A percentile compares a stretch with the other conserved stretches of the same genome.
phyloP scores from a whole-genome alignment of 139 green algal species.

The Zygnema circumcarinatum region DNA sequence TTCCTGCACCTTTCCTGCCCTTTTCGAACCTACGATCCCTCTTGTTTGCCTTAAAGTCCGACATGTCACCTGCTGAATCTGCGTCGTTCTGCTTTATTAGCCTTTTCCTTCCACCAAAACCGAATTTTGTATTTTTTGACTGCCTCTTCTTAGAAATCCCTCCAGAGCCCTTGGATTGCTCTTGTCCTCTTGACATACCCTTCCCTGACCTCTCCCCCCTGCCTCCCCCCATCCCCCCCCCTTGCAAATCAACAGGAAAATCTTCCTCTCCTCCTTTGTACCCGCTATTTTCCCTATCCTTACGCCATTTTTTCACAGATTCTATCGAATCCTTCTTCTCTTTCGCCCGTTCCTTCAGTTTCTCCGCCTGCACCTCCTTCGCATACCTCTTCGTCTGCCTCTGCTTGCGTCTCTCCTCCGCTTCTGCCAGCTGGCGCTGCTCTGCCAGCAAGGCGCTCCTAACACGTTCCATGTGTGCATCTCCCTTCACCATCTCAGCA shows the following conservation, averaged over 20 bases:
- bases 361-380: conserved; percentile 90
- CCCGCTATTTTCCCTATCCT: conserved; percentile 68
- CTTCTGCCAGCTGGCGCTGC: conserved; percentile 47
- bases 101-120: conserved; percentile 24
- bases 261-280: conserved; percentile 42
- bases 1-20: background rate
- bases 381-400: conserved; percentile 87
- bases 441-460: conserved; percentile 53
- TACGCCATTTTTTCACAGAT: conserved; percentile 82
- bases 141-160: background rate
- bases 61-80: conserved; percentile 9
- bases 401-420: conserved; percentile 77
- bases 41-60: background rate
- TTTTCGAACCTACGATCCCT: background rate
- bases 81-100: conserved; percentile 9
- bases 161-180: background rate
- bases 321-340: conserved; percentile 86
- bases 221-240: background rate
- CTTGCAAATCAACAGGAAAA: conserved; percentile 39
- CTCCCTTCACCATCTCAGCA: conserved; percentile 97
- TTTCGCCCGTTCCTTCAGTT: conserved; percentile 79
- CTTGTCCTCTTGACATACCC: background rate
- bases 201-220: background rate
- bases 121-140: conserved; percentile 5
- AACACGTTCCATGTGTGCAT: conserved; percentile 89